phyloP scores from a whole-genome alignment of 768 basidiomycete species.

The Grammothele lineata region DNA sequence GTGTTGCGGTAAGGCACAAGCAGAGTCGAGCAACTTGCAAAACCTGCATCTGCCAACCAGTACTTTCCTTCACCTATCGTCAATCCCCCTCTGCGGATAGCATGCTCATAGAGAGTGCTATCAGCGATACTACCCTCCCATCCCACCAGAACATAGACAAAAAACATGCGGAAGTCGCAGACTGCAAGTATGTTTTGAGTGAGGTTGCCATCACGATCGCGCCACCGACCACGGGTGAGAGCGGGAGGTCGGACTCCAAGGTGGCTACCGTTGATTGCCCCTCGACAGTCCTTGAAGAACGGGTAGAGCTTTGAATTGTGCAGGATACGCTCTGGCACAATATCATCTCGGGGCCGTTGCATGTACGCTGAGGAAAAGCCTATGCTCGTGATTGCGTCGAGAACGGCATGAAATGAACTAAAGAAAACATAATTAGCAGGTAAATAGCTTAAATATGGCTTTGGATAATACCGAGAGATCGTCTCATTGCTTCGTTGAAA shows the following conservation, averaged over 20 bases:
- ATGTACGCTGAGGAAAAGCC: constrained; percentile 28
- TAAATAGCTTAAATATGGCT: not conserved
- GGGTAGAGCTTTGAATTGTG: constrained; percentile 32
- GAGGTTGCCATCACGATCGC: constrained; percentile 22
- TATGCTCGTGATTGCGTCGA: constrained; percentile 21
- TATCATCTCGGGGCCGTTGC: constrained; percentile 6
- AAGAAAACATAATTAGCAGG: not conserved
- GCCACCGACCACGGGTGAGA: constrained; percentile 9
- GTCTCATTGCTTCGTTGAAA: constrained; percentile 24
- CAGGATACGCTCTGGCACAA: constrained; percentile 22
- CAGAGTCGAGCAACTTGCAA: constrained; percentile 20
- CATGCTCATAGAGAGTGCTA: constrained; percentile 22
- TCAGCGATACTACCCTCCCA: constrained; percentile 29
- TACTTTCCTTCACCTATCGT: constrained; percentile 22
- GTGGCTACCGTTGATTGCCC: constrained; percentile 34
- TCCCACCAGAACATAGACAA: constrained; percentile 25
- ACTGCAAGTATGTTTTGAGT: constrained; percentile 29
- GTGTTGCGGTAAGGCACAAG: constrained; percentile 28
- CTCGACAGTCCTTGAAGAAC: constrained; percentile 27
- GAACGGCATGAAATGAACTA: constrained; percentile 28
- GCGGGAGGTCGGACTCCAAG: constrained; percentile 20
- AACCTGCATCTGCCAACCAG: constrained; percentile 33
- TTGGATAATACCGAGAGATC: constrained; percentile 11
- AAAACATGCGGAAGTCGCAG: constrained; percentile 21
- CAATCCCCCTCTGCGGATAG: constrained; percentile 18